Evolutionary conservation across 1,139 yeast genomes (phyloP).

Genomic region (Geotrichum bryndzae): DNA sequence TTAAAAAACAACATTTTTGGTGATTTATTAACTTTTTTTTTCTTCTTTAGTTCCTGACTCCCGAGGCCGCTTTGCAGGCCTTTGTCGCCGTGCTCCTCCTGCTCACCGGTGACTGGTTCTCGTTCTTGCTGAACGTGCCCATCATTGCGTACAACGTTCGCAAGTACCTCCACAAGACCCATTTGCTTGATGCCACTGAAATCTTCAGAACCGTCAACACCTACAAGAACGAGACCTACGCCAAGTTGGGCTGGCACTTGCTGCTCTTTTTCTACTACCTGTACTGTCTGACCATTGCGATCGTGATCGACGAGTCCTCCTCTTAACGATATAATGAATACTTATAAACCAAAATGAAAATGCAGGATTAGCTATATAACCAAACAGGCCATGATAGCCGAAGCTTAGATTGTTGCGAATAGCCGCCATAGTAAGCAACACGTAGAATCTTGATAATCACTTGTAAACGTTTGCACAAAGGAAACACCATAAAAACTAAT

Average conservation of each 20-base stretch:
- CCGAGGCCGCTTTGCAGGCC: constrained; percentile 80
- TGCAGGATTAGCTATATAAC: background rate
- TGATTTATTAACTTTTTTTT: background rate
- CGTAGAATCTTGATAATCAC: no score
- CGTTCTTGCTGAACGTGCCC: constrained; percentile 73
- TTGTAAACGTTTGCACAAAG: no score
- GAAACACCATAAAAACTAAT: no score
- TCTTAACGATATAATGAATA: background rate
- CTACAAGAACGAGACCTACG: constrained; percentile 81
- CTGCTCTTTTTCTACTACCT: constrained; percentile 85
- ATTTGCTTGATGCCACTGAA: constrained; percentile 87
- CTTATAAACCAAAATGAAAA: background rate
- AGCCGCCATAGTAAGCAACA: background rate
- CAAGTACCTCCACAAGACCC: constrained; percentile 61
- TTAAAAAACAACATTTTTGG: no score
- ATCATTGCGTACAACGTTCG: constrained; percentile 71
- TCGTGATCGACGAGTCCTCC: constrained; percentile 14
- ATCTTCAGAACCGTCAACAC: constrained; percentile 84
- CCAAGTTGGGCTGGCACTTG: constrained; percentile 82
- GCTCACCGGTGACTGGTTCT: constrained; percentile 85
- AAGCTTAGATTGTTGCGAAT: background rate
- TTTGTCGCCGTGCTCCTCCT: constrained; percentile 59
- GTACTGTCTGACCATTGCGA: constrained; percentile 68
- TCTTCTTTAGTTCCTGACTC: constrained; percentile 49
- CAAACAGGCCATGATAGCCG: background rate